Evolutionary conservation across 805 yeast species (phyloP).

Genomic region (Nakazawaea ishiwadae): DNA sequence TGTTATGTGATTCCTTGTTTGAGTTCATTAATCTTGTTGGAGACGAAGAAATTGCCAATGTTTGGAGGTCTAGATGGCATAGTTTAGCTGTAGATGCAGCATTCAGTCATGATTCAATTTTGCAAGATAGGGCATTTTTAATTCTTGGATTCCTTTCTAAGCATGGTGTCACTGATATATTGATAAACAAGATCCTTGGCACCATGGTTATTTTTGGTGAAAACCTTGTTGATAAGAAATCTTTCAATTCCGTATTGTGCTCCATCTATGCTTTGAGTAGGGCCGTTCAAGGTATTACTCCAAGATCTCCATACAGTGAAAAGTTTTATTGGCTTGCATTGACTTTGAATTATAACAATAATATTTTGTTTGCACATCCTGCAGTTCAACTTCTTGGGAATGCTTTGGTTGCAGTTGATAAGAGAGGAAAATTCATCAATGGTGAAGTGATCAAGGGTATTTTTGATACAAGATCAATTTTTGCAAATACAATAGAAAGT

Average conservation of each 20-base stretch:
- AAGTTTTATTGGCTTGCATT: constrained; percentile 45
- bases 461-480: constrained; percentile 27
- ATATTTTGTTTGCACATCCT: constrained; percentile 24
- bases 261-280: constrained; percentile 41
- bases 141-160: constrained; percentile 66
- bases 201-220: constrained; percentile 3
- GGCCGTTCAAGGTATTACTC: constrained; percentile 43
- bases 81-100: constrained; percentile 60
- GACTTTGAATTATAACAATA: constrained; percentile 20
- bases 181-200: constrained; percentile 31
- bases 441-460: constrained; percentile 21
- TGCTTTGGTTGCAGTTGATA: constrained; percentile 27
- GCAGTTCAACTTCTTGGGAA: constrained; percentile 31
- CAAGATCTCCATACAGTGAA: constrained; percentile 39
- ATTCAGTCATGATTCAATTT: constrained; percentile 47
- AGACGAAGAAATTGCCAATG: constrained; percentile 38
- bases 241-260: constrained; percentile 22
- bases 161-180: constrained; percentile 56
- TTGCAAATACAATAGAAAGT: constrained; percentile 36
- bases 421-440: constrained; percentile 24
- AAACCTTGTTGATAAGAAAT: constrained; percentile 24
- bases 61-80: constrained; percentile 65
- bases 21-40: constrained; percentile 48
- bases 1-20: constrained; percentile 51
- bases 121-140: constrained; percentile 64